Conservation (phyloP, 2,329 filamentous ascomycete genomes). For the Tricladium varicosporioides region DNA sequence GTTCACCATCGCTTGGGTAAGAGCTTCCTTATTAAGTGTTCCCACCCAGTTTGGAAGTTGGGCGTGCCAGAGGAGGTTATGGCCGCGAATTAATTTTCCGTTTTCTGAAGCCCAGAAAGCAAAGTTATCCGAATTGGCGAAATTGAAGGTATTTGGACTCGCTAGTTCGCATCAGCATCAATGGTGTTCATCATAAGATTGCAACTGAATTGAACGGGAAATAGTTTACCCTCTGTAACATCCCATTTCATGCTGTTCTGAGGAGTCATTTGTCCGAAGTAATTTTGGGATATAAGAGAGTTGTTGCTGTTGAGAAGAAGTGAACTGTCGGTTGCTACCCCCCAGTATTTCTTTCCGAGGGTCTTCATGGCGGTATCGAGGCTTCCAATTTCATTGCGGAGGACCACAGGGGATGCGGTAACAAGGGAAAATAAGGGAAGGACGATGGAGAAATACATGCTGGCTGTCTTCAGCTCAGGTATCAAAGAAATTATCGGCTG, state of each 20-base stretch:
- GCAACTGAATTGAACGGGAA: too few relatives aligned
- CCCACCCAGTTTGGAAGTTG: constrained; percentile 58
- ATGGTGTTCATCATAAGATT: too few relatives aligned
- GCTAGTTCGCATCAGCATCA: too few relatives aligned
- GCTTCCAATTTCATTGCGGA: constrained; percentile 35
- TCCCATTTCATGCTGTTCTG: constrained; percentile 75
- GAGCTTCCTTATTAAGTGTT: constrained; percentile 43
- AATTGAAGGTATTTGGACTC: constrained; percentile 45
- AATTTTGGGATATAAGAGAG: constrained; percentile 52
- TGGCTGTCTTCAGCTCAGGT: too few relatives aligned
- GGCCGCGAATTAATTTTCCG: constrained; percentile 57
- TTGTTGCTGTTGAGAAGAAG: constrained; percentile 48
- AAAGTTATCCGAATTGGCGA: constrained; percentile 52
- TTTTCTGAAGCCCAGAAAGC: constrained; percentile 55
- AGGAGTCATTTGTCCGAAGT: constrained; percentile 64
- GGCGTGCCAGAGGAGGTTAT: constrained; percentile 64
- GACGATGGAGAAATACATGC: background rate
- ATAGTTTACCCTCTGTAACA: constrained; percentile 46
- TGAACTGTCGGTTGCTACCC: constrained; percentile 54
- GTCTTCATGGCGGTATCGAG: constrained; percentile 56
- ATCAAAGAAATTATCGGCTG: too few relatives aligned
- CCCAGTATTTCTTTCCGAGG: constrained; percentile 65
- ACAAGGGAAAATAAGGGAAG: background rate
- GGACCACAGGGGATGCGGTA: constrained; percentile 1
- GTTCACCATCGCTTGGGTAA: constrained; percentile 49